These are phyloP conservation scores for Phalaenopsis hybrid DNA, from an alignment of 116 monocot genomes.

Conservation along the genomic window DNA sequence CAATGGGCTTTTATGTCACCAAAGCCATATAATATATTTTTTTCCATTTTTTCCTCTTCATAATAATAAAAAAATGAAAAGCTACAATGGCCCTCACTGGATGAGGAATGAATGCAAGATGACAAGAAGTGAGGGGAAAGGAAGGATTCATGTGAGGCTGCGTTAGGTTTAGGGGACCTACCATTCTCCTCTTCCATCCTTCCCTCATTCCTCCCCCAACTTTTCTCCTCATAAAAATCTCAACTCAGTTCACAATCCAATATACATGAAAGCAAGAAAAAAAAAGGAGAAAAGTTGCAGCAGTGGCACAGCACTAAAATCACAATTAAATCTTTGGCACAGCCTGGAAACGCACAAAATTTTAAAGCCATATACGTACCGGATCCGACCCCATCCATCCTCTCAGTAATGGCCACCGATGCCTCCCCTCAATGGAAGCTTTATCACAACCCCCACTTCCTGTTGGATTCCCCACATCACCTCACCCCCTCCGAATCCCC, in stretches of 20 bases:
- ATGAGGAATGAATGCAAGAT: neutral
- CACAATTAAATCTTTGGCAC: neutral
- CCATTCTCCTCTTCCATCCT: neutral
- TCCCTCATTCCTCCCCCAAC: neutral
- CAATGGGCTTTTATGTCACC: neutral
- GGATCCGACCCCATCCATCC: neutral
- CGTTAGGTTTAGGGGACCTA: neutral
- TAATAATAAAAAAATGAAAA: neutral
- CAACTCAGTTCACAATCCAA: neutral
- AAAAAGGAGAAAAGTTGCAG: neutral
- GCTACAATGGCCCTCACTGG: neutral
- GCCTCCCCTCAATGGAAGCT: conserved; percentile 43
- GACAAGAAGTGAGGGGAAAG: neutral
- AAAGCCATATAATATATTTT: neutral
- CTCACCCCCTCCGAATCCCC: conserved; percentile 3
- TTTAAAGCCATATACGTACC: conserved; percentile 2
- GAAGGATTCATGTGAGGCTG: conserved; percentile 9
- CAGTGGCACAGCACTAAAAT: neutral
- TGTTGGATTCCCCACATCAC: conserved; percentile 11
- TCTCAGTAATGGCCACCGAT: neutral
- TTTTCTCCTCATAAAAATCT: neutral
- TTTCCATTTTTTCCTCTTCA: neutral
- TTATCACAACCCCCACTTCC: conserved; percentile 67
- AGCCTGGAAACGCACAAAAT: neutral
- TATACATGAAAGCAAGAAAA: neutral